Conservation (phyloP, 1,139 yeast species). For the Protomyces lactucae-debilis region DNA sequence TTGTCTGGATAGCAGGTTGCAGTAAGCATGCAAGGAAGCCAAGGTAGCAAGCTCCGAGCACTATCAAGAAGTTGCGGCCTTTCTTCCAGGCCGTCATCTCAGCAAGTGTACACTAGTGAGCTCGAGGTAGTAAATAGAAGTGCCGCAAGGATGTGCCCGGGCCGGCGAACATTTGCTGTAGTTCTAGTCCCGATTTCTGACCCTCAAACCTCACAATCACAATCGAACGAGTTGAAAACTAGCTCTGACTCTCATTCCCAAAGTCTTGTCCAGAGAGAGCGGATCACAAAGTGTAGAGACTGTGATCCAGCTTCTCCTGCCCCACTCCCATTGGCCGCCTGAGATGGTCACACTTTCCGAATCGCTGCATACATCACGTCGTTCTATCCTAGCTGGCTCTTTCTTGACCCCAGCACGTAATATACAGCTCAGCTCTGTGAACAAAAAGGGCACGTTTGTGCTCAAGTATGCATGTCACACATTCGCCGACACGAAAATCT, state of each 20-base stretch:
- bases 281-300: too few species aligned
- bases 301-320: too few species aligned
- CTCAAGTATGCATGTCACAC: not conserved
- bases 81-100: conserved; percentile 8
- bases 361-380: not conserved
- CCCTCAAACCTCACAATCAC: not conserved
- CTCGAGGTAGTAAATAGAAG: too few species aligned
- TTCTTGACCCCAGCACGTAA: not conserved
- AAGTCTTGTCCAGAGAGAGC: too few species aligned
- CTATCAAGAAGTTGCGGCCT: conserved; percentile 15
- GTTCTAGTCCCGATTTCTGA: not conserved
- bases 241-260: too few species aligned
- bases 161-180: not conserved
- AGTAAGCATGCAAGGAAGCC: conserved; percentile 1
- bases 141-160: too few species aligned
- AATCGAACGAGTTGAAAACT: too few species aligned
- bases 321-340: too few species aligned
- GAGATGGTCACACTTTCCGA: not conserved
- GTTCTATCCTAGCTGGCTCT: not conserved
- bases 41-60: conserved; percentile 2
- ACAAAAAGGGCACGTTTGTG: not conserved
- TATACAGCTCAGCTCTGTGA: not conserved
- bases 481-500: not conserved
- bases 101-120: too few species aligned
- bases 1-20: conserved; percentile 5